A percentile compares a stretch with the other conserved stretches of the same genome.
phyloP scores from a whole-genome alignment of 2,329 filamentous ascomycete genomes.

The Pseudogymnoascus destructans region DNA sequence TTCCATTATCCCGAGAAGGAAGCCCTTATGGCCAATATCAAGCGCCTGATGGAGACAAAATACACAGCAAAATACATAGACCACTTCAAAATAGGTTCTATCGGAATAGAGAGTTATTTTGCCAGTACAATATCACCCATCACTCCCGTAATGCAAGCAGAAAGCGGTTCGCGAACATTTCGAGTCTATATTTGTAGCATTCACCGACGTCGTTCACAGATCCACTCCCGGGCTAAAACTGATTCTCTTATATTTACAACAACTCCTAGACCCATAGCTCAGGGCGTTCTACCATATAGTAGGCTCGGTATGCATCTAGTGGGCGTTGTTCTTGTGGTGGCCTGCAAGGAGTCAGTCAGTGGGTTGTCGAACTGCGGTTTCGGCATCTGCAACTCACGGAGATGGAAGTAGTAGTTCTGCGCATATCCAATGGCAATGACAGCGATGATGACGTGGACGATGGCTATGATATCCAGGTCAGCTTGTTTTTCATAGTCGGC shows the following conservation, averaged over 20 bases:
- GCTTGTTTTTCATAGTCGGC: neutral
- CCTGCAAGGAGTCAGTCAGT: slow-evolving; percentile 40
- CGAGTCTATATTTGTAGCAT: slow-evolving; percentile 7
- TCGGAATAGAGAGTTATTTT: neutral
- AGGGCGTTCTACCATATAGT: slow-evolving; percentile 7
- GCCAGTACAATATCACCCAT: neutral
- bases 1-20: neutral
- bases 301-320: slow-evolving; percentile 45
- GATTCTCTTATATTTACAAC: slow-evolving; percentile 10
- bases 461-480: slow-evolving; percentile 42
- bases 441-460: slow-evolving; percentile 72
- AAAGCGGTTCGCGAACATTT: neutral
- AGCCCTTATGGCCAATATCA: neutral
- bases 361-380: neutral
- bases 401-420: slow-evolving; percentile 99
- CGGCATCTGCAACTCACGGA: slow-evolving; percentile 55
- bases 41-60: neutral
- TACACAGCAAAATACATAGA: no score
- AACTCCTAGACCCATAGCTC: slow-evolving; percentile 6
- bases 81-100: neutral
- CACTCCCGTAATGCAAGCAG: neutral
- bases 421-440: slow-evolving; percentile 78
- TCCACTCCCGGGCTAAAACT: neutral
- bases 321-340: slow-evolving; percentile 99
- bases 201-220: neutral